Conservation (phyloP, 2,329 filamentous ascomycete species). For the Thielaviopsis cerberus region DNA sequence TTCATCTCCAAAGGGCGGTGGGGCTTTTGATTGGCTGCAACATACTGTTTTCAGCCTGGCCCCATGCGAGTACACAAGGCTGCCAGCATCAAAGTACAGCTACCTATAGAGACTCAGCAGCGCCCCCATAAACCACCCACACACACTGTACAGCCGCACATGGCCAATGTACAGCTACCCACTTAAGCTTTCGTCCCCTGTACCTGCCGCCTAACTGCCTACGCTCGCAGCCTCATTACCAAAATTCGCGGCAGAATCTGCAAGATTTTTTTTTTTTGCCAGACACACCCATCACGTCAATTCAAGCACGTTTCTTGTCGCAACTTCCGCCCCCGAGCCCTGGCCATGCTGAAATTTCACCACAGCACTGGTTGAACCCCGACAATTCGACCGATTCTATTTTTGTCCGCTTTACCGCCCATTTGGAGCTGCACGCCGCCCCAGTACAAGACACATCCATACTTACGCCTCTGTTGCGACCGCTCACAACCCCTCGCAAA, state of each 20-base stretch:
- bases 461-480: too few relatives aligned
- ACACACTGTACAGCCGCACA: neutral
- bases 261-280: slow-evolving; percentile 10
- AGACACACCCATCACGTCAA: neutral
- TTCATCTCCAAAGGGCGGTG: neutral
- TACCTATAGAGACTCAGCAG: too few relatives aligned
- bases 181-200: neutral
- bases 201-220: neutral
- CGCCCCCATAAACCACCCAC: too few relatives aligned
- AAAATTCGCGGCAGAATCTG: slow-evolving; percentile 6
- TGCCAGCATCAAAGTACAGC: neutral
- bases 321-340: slow-evolving; percentile 19
- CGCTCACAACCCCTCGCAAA: neutral
- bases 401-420: slow-evolving; percentile 40
- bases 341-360: slow-evolving; percentile 37
- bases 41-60: neutral
- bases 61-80: neutral
- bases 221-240: neutral
- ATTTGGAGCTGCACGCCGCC: slow-evolving; percentile 35
- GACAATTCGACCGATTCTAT: slow-evolving; percentile 34
- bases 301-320: slow-evolving; percentile 6
- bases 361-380: slow-evolving; percentile 25
- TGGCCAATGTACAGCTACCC: neutral
- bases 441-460: slow-evolving; percentile 18
- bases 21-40: neutral